phyloP scores from a whole-genome alignment of 768 basidiomycete species.

The Vishniacozyma victoriae region DNA sequence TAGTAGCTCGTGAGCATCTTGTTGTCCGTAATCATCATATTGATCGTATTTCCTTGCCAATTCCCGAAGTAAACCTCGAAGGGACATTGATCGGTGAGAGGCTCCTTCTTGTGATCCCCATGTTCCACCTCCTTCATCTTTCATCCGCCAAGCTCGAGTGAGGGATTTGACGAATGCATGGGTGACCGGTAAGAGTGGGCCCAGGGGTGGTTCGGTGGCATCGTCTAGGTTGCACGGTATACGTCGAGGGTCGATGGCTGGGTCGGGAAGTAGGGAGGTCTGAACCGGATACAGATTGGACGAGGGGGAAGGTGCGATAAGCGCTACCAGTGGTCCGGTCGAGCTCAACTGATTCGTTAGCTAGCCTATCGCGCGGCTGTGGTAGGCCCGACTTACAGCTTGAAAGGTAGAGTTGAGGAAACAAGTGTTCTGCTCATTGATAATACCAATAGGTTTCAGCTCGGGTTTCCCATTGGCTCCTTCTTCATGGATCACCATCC shows the following conservation, averaged over 20 bases:
- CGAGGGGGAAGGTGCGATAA: conserved; percentile 39
- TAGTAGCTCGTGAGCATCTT: conserved; percentile 91
- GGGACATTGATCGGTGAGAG: conserved; percentile 28
- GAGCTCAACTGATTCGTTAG: conserved; percentile 49
- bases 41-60: conserved; percentile 86
- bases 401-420: conserved; percentile 96
- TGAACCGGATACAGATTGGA: conserved; percentile 50
- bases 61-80: conserved; percentile 53
- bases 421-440: conserved; percentile 60
- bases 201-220: conserved; percentile 39
- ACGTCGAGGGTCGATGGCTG: conserved; percentile 14
- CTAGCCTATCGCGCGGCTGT: too few species aligned
- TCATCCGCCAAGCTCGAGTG: conserved; percentile 40
- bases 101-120: conserved; percentile 21
- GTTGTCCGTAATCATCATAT: conserved; percentile 89
- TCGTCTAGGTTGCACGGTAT: conserved; percentile 39
- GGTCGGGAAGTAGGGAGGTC: conserved; percentile 18
- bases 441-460: conserved; percentile 42
- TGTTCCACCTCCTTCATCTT: conserved; percentile 40
- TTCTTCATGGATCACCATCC: too few species aligned
- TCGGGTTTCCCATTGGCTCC: too few species aligned
- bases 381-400: conserved; percentile 51
- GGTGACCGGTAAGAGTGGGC: conserved; percentile 40
- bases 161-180: conserved; percentile 37
- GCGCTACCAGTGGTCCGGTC: conserved; percentile 28